phyloP scores from a whole-genome alignment of 2,329 filamentous ascomycete genomes.

The Botrytis byssoidea region DNA sequence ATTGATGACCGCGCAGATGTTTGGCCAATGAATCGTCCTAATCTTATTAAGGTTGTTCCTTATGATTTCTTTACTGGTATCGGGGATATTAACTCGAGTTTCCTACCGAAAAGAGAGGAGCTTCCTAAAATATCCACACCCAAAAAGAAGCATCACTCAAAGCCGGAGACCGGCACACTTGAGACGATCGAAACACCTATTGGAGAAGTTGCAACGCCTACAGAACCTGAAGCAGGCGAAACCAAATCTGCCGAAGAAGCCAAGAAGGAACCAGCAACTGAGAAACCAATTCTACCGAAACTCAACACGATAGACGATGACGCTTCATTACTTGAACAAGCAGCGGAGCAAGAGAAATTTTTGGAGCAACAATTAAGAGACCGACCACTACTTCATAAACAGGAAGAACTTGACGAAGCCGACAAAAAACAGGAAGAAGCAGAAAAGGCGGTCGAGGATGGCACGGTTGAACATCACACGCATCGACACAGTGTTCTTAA shows the following conservation, averaged over 20 bases:
- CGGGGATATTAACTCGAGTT: slow-evolving; percentile 97
- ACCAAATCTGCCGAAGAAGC: background rate
- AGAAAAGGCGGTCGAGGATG: slow-evolving; percentile 41
- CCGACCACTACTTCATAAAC: slow-evolving; percentile 84
- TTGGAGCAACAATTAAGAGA: slow-evolving; percentile 88
- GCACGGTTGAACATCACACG: slow-evolving; percentile 37
- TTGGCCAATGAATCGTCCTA: slow-evolving; percentile 85
- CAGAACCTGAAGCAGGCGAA: slow-evolving; percentile 14
- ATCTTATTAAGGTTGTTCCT: slow-evolving; percentile 89
- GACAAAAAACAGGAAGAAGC: slow-evolving; percentile 58
- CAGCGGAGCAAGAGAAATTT: slow-evolving; percentile 80
- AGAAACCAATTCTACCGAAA: slow-evolving; percentile 21
- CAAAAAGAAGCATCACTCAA: slow-evolving; percentile 29
- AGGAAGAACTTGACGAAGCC: slow-evolving; percentile 85
- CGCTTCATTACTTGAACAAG: slow-evolving; percentile 68
- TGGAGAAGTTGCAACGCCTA: background rate
- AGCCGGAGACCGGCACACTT: slow-evolving; percentile 18
- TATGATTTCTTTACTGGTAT: slow-evolving; percentile 99
- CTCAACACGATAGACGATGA: slow-evolving; percentile 64
- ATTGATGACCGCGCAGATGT: slow-evolving; percentile 97
- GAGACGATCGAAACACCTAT: slow-evolving; percentile 18
- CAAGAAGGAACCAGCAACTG: slow-evolving; percentile 19
- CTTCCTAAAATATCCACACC: slow-evolving; percentile 38
- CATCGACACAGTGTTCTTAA: slow-evolving; percentile 74
- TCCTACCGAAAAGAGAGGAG: slow-evolving; percentile 75